Conservation (phyloP, 2,329 filamentous ascomycete species). For the Graphilbum fragrans region DNA sequence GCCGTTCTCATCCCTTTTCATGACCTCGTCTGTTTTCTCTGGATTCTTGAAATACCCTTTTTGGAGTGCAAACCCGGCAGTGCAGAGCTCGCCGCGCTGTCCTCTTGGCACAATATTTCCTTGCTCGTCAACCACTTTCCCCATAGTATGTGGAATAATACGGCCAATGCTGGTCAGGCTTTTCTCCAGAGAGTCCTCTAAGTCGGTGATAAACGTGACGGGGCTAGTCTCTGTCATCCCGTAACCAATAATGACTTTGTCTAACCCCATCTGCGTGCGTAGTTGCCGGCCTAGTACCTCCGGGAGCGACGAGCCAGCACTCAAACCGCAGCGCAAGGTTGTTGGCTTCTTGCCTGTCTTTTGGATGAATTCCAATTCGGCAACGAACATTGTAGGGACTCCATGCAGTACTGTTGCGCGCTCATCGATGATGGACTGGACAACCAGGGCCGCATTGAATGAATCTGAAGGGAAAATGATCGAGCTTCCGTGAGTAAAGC, state of each 20-base stretch:
- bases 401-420: background rate
- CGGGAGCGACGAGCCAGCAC: background rate
- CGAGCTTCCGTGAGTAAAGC: background rate
- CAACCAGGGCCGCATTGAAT: background rate
- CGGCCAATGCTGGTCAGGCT: background rate
- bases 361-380: background rate
- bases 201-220: background rate
- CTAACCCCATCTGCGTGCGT: background rate
- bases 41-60: background rate
- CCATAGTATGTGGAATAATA: background rate
- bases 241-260: background rate
- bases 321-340: background rate
- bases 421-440: background rate
- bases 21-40: background rate
- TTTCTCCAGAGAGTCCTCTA: background rate
- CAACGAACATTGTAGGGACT: background rate
- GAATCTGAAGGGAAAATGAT: background rate
- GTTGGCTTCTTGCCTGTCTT: background rate
- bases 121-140: background rate
- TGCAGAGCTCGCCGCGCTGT: background rate
- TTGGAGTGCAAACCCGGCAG: background rate
- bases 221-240: background rate
- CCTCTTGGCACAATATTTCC: background rate
- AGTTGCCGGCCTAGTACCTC: background rate
- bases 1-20: background rate